Conservation (phyloP, 1,139 yeast genomes). For the Magnusiomyces magnusii region DNA sequence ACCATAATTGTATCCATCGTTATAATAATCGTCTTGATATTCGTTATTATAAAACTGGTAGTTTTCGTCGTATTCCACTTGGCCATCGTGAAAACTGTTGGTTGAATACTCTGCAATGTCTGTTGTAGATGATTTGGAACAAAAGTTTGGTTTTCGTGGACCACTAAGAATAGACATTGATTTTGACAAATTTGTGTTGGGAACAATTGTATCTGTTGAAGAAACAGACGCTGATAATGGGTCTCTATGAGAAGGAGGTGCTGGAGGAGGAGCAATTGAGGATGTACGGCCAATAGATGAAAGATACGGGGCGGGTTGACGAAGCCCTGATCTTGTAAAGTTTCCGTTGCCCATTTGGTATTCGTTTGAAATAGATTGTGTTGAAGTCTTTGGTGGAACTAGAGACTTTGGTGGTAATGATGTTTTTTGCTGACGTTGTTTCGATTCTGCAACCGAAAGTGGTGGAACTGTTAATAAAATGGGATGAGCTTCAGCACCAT, state of each 20-base stretch:
- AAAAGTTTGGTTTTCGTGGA: neutral
- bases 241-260: neutral
- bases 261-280: neutral
- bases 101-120: no score
- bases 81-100: no score
- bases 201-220: neutral
- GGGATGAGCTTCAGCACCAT: neutral
- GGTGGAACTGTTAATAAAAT: neutral
- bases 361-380: neutral
- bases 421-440: neutral
- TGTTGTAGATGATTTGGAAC: neutral
- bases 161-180: neutral
- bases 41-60: neutral
- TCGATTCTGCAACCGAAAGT: neutral
- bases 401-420: neutral
- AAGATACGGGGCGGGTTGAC: neutral
- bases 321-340: neutral
- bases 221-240: neutral
- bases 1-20: neutral
- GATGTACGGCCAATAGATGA: neutral
- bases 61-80: neutral
- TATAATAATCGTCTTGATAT: neutral
- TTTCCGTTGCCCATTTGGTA: neutral
- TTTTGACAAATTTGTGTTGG: neutral
- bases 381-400: no score